Evolutionary conservation across 2,329 filamentous ascomycete species (phyloP).

Genomic region (Epichloe gansuensis): DNA sequence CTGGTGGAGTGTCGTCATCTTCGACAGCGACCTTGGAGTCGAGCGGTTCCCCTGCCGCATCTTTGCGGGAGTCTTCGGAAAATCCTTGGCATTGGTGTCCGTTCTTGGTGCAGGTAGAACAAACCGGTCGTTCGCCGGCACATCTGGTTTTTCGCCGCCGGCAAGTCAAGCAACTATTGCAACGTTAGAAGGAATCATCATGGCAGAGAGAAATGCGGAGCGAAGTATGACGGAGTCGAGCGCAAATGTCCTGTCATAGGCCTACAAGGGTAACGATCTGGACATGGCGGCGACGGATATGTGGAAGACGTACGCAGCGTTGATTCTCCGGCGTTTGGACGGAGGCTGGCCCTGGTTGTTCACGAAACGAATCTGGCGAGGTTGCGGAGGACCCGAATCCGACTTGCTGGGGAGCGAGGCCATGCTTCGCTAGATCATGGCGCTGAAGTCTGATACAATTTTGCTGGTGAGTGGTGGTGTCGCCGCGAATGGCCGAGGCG

Average conservation of each 20-base stretch:
- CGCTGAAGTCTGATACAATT: slow-evolving; percentile 10
- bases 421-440: slow-evolving; percentile 30
- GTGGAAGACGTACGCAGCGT: slow-evolving; percentile 52
- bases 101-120: slow-evolving; percentile 61
- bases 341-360: slow-evolving; percentile 73
- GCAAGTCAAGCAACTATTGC: slow-evolving; percentile 53
- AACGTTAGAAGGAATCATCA: background rate
- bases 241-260: background rate
- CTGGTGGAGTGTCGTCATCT: slow-evolving; percentile 6
- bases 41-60: slow-evolving; percentile 15
- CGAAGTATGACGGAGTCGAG: background rate
- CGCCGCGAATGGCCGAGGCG: background rate
- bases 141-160: slow-evolving; percentile 66
- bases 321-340: slow-evolving; percentile 66
- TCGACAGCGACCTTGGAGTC: slow-evolving; percentile 10
- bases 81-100: slow-evolving; percentile 60
- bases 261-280: background rate
- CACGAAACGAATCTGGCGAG: slow-evolving; percentile 60
- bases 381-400: slow-evolving; percentile 31
- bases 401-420: slow-evolving; percentile 31
- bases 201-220: background rate
- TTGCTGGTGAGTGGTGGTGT: background rate
- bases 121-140: slow-evolving; percentile 59
- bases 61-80: slow-evolving; percentile 39
- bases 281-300: background rate